Base-by-base conservation (phyloP, 495 filamentous ascomycete species). In the Rhypophila decipiens region DNA sequence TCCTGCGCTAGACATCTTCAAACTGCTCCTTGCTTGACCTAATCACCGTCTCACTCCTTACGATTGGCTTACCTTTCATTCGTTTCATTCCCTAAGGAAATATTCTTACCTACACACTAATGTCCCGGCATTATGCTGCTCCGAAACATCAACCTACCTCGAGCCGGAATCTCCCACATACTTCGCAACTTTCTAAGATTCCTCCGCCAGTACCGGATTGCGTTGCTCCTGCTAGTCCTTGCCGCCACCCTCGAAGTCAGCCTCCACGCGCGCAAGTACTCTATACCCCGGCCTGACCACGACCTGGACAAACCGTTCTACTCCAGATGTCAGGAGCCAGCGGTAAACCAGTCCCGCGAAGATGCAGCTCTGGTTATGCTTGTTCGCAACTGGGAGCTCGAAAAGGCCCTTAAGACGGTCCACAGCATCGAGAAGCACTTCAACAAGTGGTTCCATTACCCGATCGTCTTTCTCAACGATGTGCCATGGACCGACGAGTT, bases 381-480 rank as follows among this genome's bases (percentile, higher is more conserved):
- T 47, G 91, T 90, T 31, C 79, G 93, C 52, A 96, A 98, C 65
- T 85, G 87, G 61, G 93, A 98, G 65, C 60, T 93, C 42, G 85
- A 90, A 1, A 85, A 88, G 39, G 91, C 95, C n/a, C 78, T 93
- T 37, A 80, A 90, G 58, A 95, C 89, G 4, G 77, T 96, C 44
- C 86, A 90, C 65, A 94, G 87, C 42, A 88, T 98, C 56, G 93
- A 98, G 66, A 74, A 87, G 45, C 90, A 95, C 61, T 98, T 98
- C 78, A 98, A 98, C 64, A 80, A 84, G 49, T 96, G 91, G 91
- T 98, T 87, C 66, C 76, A 95, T 61, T 98, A 98, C 67, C 93
- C 91, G 20, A 90, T 95, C 64, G 87, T 98, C 37, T 96, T 98
- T 64, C 71, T 98, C 49, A 98, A 98, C 65, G 90, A 98, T 64